Percentiles rank a stretch among this genome's conserved stretches.
These are phyloP conservation scores for Aegilops longissima DNA, from an alignment of 176 grass and related monocot genomes.

Conservation along the genomic window DNA sequence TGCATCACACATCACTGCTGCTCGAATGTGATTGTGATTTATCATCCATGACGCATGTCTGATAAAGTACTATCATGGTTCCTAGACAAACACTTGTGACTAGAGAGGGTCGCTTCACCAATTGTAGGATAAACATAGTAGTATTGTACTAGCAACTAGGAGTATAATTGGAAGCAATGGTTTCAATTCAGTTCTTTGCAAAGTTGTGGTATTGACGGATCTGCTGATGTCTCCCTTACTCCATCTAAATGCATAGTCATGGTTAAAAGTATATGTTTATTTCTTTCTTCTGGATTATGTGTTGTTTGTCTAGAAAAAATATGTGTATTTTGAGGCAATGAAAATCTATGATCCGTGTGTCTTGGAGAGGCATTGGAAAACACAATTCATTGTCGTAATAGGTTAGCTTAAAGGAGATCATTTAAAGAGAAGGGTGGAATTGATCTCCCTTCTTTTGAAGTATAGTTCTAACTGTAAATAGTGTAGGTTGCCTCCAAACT, in stretches of 20 bases:
- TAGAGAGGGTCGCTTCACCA: not conserved
- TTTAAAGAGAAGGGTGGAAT: not conserved
- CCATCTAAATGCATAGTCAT: not conserved
- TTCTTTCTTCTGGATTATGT: not conserved
- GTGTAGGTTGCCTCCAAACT: not conserved
- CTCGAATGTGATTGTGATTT: not conserved
- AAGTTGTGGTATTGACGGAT: slow-evolving; percentile 6
- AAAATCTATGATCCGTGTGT: not conserved
- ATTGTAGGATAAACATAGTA: not conserved
- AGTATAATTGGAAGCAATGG: not conserved
- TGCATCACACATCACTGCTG: not conserved
- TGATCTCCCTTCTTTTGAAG: not conserved
- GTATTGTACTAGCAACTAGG: not conserved
- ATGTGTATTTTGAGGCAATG: not conserved
- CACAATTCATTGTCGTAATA: not conserved
- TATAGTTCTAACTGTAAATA: not conserved
- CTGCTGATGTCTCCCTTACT: not conserved
- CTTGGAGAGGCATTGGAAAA: not conserved
- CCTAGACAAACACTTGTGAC: not conserved
- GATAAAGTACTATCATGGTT: slow-evolving; percentile 17
- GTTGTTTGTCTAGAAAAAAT: not conserved
- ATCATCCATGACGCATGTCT: not conserved
- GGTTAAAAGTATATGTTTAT: not conserved
- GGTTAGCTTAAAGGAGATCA: not conserved
- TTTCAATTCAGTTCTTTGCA: slow-evolving; percentile 1